Percentiles rank a stretch among this genome's conserved stretches.
Conservation (phyloP, 805 yeast genomes). For the Candida bentonensis region DNA sequence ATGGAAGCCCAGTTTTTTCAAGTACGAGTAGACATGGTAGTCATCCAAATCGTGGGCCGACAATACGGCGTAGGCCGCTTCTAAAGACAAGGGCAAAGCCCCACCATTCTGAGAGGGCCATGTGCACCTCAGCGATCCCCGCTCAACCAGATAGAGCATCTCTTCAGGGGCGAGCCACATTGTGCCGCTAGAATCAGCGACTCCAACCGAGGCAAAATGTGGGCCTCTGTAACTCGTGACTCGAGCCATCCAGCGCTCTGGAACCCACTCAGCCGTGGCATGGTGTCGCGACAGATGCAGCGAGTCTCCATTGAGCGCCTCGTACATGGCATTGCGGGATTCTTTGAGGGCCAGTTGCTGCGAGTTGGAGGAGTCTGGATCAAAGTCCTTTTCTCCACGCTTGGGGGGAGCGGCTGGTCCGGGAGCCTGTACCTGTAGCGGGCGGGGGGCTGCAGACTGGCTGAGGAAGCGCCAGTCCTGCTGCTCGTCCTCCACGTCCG, state of each 20-base stretch:
- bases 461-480: conserved; percentile 27
- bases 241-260: conserved; percentile 21
- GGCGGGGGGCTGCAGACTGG: not conserved
- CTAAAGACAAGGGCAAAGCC: conserved; percentile 35
- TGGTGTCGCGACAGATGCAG: conserved; percentile 30
- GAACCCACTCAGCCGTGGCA: conserved; percentile 36
- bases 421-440: conserved; percentile 2
- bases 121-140: conserved; percentile 50
- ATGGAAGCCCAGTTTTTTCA: conserved; percentile 68
- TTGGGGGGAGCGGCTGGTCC: conserved; percentile 21
- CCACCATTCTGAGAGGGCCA: conserved; percentile 5
- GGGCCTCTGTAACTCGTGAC: conserved; percentile 52
- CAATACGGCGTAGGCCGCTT: conserved; percentile 46
- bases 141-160: conserved; percentile 59
- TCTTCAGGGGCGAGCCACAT: conserved; percentile 53
- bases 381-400: conserved; percentile 76
- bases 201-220: conserved; percentile 61
- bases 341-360: conserved; percentile 36
- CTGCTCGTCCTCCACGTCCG: conserved; percentile 23
- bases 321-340: conserved; percentile 59
- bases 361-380: conserved; percentile 55
- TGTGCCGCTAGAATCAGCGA: conserved; percentile 32
- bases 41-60: conserved; percentile 31
- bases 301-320: conserved; percentile 34
- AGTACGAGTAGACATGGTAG: conserved; percentile 55